phyloP scores from a whole-genome alignment of 768 basidiomycete genomes.

The Kwoniella pini region DNA sequence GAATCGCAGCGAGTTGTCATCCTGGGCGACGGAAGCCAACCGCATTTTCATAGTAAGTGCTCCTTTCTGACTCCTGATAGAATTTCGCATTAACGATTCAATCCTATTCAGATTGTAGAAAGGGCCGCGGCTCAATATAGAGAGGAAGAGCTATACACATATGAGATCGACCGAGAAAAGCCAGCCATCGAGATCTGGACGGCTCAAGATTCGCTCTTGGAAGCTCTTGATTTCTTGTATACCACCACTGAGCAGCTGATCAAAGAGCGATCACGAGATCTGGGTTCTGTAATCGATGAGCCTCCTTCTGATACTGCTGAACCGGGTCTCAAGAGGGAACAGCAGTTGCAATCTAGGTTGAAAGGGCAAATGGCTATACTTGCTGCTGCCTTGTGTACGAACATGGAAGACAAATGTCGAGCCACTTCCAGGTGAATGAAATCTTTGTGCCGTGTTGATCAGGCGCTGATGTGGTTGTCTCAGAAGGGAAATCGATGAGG shows the following conservation, averaged over 20 bases:
- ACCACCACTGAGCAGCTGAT: slow-evolving; percentile 56
- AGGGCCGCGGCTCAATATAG: slow-evolving; percentile 75
- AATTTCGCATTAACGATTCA: neutral
- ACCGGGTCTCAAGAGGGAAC: slow-evolving; percentile 22
- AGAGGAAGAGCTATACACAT: slow-evolving; percentile 68
- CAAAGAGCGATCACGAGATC: slow-evolving; percentile 48
- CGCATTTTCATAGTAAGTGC: slow-evolving; percentile 66
- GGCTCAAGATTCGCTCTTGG: slow-evolving; percentile 67
- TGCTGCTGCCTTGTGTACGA: slow-evolving; percentile 51
- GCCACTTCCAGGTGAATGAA: slow-evolving; percentile 39
- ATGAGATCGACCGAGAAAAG: slow-evolving; percentile 74
- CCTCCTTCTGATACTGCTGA: slow-evolving; percentile 14
- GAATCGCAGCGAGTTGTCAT: slow-evolving; percentile 58
- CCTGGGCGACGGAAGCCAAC: slow-evolving; percentile 68
- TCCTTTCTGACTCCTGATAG: slow-evolving; percentile 1
- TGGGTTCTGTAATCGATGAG: slow-evolving; percentile 51
- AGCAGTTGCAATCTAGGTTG: slow-evolving; percentile 45
- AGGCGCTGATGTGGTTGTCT: slow-evolving; percentile 20
- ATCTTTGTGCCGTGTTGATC: neutral
- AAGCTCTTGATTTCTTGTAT: slow-evolving; percentile 71
- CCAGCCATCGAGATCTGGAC: slow-evolving; percentile 71
- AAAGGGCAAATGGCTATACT: slow-evolving; percentile 53
- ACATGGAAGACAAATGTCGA: slow-evolving; percentile 51
- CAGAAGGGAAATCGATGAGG: slow-evolving; percentile 45
- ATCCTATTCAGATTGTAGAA: slow-evolving; percentile 63